Evolutionary conservation across 176 grass and related monocot species (phyloP).

Genomic region (Carex littledalei): DNA sequence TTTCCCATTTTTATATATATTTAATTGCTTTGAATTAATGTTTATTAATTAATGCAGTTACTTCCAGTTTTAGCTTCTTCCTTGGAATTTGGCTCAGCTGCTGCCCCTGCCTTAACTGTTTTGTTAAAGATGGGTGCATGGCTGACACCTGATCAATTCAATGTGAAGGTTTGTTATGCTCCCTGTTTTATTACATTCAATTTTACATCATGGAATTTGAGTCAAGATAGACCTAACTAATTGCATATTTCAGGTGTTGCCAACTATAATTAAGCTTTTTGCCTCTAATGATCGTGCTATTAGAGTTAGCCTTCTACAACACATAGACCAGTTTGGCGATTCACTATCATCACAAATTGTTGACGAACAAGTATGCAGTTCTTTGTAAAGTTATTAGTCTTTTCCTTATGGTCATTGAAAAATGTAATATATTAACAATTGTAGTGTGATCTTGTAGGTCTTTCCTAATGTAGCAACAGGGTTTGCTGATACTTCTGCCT

Average conservation of each 20-base stretch:
- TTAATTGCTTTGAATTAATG: conserved; percentile 16
- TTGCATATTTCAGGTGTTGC: conserved; percentile 61
- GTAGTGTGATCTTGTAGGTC: conserved; percentile 47
- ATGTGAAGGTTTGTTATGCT: conserved; percentile 48
- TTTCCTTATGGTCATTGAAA: neutral
- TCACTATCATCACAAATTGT: conserved; percentile 83
- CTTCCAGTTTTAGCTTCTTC: conserved; percentile 86
- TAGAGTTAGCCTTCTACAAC: conserved; percentile 92
- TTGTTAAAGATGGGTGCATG: conserved; percentile 93
- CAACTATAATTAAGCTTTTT: conserved; percentile 97
- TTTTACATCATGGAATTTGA: neutral
- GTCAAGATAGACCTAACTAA: conserved; percentile 15
- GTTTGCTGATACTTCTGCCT: conserved; percentile 91
- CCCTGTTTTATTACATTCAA: neutral
- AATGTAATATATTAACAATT: neutral
- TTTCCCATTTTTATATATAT: neutral
- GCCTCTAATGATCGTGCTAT: conserved; percentile 92
- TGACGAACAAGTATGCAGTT: conserved; percentile 84
- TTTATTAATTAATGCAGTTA: conserved; percentile 42
- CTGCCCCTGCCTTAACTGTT: conserved; percentile 90
- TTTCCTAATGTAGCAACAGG: conserved; percentile 95
- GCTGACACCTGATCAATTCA: conserved; percentile 89
- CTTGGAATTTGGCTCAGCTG: conserved; percentile 96
- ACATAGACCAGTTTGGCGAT: conserved; percentile 98
- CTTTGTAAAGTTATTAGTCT: conserved; percentile 2